Conservation (phyloP, 106 monocot species). For the Phalaenopsis aphrodite region DNA sequence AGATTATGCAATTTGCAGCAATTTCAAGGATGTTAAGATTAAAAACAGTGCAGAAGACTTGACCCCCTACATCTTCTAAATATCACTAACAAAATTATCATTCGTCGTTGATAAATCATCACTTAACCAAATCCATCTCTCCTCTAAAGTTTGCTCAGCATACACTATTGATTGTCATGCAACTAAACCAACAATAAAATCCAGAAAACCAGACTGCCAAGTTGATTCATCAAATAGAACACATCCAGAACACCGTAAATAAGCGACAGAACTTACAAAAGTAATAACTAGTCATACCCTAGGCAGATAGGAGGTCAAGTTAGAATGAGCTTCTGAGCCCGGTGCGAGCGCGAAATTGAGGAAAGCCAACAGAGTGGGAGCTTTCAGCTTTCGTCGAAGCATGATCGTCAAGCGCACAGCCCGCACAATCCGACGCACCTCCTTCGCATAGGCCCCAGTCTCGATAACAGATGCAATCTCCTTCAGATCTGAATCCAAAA, state of each 20-base stretch:
- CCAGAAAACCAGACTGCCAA: not conserved
- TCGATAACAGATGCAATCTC: slow-evolving; percentile 79
- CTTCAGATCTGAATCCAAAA: slow-evolving; percentile 60
- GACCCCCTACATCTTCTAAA: not conserved
- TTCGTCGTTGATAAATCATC: not conserved
- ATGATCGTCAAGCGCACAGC: slow-evolving; percentile 82
- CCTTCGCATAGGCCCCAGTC: slow-evolving; percentile 70
- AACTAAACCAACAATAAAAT: not conserved
- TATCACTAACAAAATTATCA: not conserved
- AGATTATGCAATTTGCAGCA: not conserved
- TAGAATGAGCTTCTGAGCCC: slow-evolving; percentile 59
- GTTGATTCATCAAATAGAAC: not conserved
- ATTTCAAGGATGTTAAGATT: not conserved
- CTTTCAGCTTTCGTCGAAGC: slow-evolving; percentile 59
- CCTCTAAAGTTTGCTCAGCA: not conserved
- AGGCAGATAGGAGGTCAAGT: slow-evolving; percentile 58
- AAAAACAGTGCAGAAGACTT: not conserved
- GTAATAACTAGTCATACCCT: slow-evolving; percentile 35
- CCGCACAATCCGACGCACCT: slow-evolving; percentile 75
- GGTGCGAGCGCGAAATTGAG: slow-evolving; percentile 36
- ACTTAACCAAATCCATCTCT: not conserved
- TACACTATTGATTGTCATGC: not conserved
- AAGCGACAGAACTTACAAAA: not conserved
- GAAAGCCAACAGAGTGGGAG: slow-evolving; percentile 35
- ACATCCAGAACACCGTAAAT: not conserved